A percentile compares a stretch with the other conserved stretches of the same genome.
phyloP scores from a whole-genome alignment of 2,329 filamentous ascomycete species.

The Chaetomiaceae sp. region DNA sequence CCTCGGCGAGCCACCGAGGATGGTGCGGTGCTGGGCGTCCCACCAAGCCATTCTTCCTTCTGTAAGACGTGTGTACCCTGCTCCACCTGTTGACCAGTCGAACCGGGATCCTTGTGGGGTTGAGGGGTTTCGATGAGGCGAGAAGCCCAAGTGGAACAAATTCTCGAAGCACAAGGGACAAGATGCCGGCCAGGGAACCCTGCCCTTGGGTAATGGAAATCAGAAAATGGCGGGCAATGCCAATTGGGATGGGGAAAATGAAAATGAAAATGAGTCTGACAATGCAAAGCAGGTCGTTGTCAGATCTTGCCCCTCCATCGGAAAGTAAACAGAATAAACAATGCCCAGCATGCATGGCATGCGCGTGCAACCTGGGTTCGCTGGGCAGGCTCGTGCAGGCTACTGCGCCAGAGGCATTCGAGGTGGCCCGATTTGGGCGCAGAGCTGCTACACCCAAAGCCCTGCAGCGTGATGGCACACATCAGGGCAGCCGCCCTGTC shows the following conservation, averaged over 20 bases:
- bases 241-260: constrained; percentile 1
- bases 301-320: not conserved
- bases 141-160: not conserved
- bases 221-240: not conserved
- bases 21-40: constrained; percentile 19
- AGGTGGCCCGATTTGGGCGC: not conserved
- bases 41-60: constrained; percentile 25
- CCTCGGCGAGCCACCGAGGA: constrained; percentile 9
- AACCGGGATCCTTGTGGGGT: not conserved
- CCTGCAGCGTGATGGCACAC: constrained; percentile 1
- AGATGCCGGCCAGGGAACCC: constrained; percentile 1
- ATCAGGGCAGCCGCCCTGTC: not conserved
- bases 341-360: not conserved
- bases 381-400: no score
- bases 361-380: not conserved
- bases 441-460: constrained; percentile 6
- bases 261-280: not conserved
- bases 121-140: constrained; percentile 9
- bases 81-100: constrained; percentile 3
- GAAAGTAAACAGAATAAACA: constrained; percentile 4
- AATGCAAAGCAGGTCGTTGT: not conserved
- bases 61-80: not conserved
- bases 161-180: constrained; percentile 3
- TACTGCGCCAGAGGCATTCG: not conserved
- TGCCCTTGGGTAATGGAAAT: not conserved